Evolutionary conservation across 2,329 filamentous ascomycete genomes (phyloP).

Genomic region (Paecilomyces variotii): DNA sequence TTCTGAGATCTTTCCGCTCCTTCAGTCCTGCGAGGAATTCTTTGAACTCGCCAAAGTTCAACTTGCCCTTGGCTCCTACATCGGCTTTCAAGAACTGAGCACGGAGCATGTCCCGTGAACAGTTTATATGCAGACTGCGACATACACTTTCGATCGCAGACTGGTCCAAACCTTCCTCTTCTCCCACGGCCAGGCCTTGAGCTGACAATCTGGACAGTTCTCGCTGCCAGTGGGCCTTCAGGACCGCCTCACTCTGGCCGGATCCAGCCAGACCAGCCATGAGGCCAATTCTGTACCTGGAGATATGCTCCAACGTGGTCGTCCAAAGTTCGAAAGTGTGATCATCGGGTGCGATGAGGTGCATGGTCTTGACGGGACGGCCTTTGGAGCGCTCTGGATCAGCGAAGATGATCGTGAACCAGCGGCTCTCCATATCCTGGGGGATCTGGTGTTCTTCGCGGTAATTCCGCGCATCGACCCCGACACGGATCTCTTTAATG

Average conservation of each 20-base stretch:
- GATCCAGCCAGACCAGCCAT: slow-evolving; percentile 80
- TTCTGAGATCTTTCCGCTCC: slow-evolving; percentile 69
- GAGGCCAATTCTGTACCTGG: slow-evolving; percentile 76
- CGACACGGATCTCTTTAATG: slow-evolving; percentile 80
- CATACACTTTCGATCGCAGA: slow-evolving; percentile 75
- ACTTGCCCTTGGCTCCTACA: slow-evolving; percentile 51
- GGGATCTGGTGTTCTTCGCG: slow-evolving; percentile 71
- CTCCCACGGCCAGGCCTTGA: slow-evolving; percentile 33
- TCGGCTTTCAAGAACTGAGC: slow-evolving; percentile 69
- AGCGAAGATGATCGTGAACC: slow-evolving; percentile 86
- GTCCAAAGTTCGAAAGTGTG: slow-evolving; percentile 73
- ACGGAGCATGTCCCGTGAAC: slow-evolving; percentile 64
- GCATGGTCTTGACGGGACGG: slow-evolving; percentile 64
- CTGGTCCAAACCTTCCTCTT: slow-evolving; percentile 67
- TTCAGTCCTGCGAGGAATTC: slow-evolving; percentile 78
- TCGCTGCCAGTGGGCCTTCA: slow-evolving; percentile 75
- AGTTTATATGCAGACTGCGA: slow-evolving; percentile 85
- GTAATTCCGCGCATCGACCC: slow-evolving; percentile 79
- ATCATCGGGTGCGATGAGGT: slow-evolving; percentile 71
- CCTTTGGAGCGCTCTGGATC: slow-evolving; percentile 70
- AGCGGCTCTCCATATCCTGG: slow-evolving; percentile 59
- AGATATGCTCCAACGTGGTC: slow-evolving; percentile 72
- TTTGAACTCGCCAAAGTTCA: slow-evolving; percentile 76
- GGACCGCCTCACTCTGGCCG: slow-evolving; percentile 67
- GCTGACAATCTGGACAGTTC: slow-evolving; percentile 67